These are phyloP conservation scores for Plantago ovata DNA, from an alignment of 257 asterid genomes.

Conservation along the genomic window DNA sequence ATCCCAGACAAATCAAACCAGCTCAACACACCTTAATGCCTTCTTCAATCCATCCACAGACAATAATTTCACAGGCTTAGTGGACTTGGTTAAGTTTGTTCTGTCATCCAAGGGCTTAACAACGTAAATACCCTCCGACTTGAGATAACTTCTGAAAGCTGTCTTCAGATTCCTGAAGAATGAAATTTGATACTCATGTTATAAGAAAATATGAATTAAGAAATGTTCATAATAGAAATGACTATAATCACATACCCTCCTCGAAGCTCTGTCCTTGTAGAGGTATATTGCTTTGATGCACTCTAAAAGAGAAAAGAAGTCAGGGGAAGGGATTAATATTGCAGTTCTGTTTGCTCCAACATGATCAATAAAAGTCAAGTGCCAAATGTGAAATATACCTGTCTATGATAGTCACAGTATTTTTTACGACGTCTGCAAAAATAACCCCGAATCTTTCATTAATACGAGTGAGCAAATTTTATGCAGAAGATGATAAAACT, in stretches of 20 bases:
- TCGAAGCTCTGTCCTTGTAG: constrained; percentile 69
- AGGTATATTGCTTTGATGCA: constrained; percentile 56
- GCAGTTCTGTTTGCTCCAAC: neutral
- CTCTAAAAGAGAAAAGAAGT: constrained; percentile 31
- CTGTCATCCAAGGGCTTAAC: constrained; percentile 49
- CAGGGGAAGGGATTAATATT: neutral
- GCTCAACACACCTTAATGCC: constrained; percentile 66
- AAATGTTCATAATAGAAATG: neutral
- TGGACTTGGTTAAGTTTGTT: constrained; percentile 41
- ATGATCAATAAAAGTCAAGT: constrained; percentile 11
- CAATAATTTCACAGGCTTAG: constrained; percentile 59
- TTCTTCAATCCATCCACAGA: constrained; percentile 79
- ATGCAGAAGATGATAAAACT: too few species aligned
- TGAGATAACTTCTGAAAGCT: constrained; percentile 64
- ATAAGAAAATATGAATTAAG: constrained; percentile 15
- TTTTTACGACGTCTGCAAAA: constrained; percentile 57
- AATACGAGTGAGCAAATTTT: neutral
- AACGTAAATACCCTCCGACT: constrained; percentile 70
- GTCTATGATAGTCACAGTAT: constrained; percentile 65
- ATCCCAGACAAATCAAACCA: neutral
- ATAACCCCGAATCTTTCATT: constrained; percentile 10
- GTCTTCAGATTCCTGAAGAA: constrained; percentile 66
- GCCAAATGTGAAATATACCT: constrained; percentile 37
- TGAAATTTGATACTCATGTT: constrained; percentile 16
- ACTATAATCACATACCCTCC: constrained; percentile 68